phyloP scores from a whole-genome alignment of 2,329 filamentous ascomycete genomes.

The Ceratocystiopsis minuta region DNA sequence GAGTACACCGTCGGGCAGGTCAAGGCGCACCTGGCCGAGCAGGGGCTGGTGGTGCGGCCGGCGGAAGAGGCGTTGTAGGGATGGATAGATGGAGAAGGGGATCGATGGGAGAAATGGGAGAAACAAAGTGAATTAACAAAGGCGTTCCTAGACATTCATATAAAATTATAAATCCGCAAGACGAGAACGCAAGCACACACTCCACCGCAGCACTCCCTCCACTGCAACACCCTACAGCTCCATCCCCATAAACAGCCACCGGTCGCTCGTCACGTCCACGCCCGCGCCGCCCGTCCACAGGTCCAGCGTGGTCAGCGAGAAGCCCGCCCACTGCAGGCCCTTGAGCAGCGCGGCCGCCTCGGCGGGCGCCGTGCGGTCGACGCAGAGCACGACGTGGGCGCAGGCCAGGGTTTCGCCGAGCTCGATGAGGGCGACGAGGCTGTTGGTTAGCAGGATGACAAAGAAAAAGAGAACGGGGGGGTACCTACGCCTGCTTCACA shows the following conservation, averaged over 20 bases:
- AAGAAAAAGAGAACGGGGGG: not conserved
- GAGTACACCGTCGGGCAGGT: slow-evolving; percentile 93
- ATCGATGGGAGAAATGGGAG: too few species aligned
- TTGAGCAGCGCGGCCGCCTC: slow-evolving; percentile 52
- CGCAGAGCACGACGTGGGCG: slow-evolving; percentile 59
- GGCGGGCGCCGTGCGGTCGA: slow-evolving; percentile 51
- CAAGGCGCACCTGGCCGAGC: slow-evolving; percentile 58
- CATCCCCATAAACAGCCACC: slow-evolving; percentile 80
- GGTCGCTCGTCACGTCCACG: slow-evolving; percentile 38
- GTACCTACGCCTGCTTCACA: slow-evolving; percentile 67
- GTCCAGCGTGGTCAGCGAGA: slow-evolving; percentile 64
- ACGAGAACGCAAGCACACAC: too few species aligned
- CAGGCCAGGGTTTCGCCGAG: slow-evolving; percentile 64
- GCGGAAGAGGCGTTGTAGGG: slow-evolving; percentile 41
- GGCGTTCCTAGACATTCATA: too few species aligned
- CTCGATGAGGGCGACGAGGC: slow-evolving; percentile 79
- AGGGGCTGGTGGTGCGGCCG: slow-evolving; percentile 60
- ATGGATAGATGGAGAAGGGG: too few species aligned
- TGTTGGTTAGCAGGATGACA: slow-evolving; percentile 18
- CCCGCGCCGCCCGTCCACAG: slow-evolving; percentile 44
- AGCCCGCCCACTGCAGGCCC: slow-evolving; percentile 85
- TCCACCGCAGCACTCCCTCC: not conserved
- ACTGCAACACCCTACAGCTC: slow-evolving; percentile 43
- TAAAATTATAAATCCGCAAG: too few species aligned
- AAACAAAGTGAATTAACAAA: too few species aligned